phyloP scores from a whole-genome alignment of 1,284 basidiomycete genomes.

The Cystobasidium slooffiae region DNA sequence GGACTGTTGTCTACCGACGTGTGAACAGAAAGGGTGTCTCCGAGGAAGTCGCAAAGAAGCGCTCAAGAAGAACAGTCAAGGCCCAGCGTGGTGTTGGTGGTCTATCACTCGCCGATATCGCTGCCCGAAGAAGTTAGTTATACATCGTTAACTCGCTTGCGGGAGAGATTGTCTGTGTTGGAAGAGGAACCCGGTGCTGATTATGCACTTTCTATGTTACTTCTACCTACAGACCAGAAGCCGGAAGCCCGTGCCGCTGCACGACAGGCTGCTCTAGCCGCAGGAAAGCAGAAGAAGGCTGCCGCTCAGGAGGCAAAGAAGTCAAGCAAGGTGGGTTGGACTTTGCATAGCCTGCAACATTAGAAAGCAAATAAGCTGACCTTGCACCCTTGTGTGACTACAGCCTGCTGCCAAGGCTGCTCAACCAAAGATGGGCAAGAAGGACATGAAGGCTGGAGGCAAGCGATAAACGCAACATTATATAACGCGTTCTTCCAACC shows the following conservation, averaged over 20 bases:
- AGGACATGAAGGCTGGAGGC: conserved; percentile 27
- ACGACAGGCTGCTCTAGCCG: conserved; percentile 48
- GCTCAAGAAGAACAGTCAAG: conserved; percentile 95
- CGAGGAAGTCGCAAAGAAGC: conserved; percentile 99
- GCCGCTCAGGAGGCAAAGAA: conserved; percentile 43
- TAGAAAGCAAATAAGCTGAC: too few species aligned
- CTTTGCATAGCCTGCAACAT: background rate
- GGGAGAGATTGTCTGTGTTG: too few species aligned
- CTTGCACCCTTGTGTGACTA: too few species aligned
- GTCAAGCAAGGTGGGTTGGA: too few species aligned
- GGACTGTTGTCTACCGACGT: conserved; percentile 94
- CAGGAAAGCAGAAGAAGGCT: conserved; percentile 53
- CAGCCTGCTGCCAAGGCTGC: conserved; percentile 23
- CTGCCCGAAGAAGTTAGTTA: conserved; percentile 76
- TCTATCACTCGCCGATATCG: conserved; percentile 87
- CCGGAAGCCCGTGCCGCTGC: conserved; percentile 77
- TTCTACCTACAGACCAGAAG: conserved; percentile 63
- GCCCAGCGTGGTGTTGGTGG: conserved; percentile 98
- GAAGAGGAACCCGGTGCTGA: too few species aligned
- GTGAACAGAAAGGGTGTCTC: conserved; percentile 99
- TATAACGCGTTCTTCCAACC: too few species aligned
- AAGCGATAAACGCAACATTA: background rate
- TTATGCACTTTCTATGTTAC: too few species aligned
- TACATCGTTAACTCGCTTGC: background rate
- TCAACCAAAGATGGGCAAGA: conserved; percentile 19